Evolutionary conservation across 2,329 filamentous ascomycete species (phyloP), one percentile per base, ranked within the genome.

Genomic region (Arthroderma sp.): DNA sequence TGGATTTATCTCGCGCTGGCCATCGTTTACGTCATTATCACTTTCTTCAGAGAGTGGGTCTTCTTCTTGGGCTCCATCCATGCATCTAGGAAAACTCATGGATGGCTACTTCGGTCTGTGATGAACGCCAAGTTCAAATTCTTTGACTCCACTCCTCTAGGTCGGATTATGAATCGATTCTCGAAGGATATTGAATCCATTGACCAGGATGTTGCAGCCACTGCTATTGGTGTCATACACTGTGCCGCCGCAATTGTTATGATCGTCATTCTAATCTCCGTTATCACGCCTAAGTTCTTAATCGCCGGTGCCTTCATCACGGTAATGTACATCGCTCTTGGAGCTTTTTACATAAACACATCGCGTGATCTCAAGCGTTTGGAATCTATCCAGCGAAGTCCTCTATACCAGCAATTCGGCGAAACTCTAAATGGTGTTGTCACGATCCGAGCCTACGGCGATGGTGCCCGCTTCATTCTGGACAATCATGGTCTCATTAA

Each of bases 151-250:
- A 98, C 93, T 0, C 93, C 93, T 1, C 81, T 97, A 0, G 93
- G 93, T 11, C 91, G 96, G 72, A 79, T 98, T 66, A 97, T 97
- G 85, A 98, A 98, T 72, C 84, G 93, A 19, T 98, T 98, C 74
- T 97, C 91, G 70, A 97, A 97, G 72, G 93, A 98, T 70, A 81
- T 98, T 13, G 91, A 98, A 70, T 84, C 90, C 9, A 80, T 98
- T 19, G 93, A 98, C 64, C 93, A 98, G 69, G 93, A 98, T 70
- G 88, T 98, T 58, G 91, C 93, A 0, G 89, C 91, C 1, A 84
- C 94, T 41, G 91, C 93, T 21, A 91, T 97, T 63, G 83, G 83
- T 54, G 81, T 85, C 62, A 75, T 86, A 17, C 82, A 86, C 67
- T 84, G 82, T 66, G 67, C 85, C 54, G 81, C 80, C 15, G 82